phyloP scores from a whole-genome alignment of 2,329 filamentous ascomycete genomes.

The Lasiodiplodia sp. region DNA sequence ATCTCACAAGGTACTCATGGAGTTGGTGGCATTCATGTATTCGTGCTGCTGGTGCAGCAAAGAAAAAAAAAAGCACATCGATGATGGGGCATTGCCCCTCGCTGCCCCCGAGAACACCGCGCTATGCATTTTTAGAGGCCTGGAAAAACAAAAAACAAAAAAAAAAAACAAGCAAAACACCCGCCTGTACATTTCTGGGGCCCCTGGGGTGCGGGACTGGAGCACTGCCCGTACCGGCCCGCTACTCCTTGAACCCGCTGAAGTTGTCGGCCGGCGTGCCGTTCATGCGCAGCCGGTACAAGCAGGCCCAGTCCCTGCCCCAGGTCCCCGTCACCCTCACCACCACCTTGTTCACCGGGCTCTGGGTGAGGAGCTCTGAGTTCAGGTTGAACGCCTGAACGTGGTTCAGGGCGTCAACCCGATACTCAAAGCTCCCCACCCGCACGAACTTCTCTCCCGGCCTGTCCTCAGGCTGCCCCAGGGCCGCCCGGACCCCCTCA shows the following conservation, averaged over 20 bases:
- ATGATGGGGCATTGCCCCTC: not conserved
- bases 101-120: constrained; percentile 2
- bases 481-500: constrained; percentile 45
- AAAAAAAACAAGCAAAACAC: not conserved
- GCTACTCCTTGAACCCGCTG: constrained; percentile 7
- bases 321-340: constrained; percentile 53
- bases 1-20: not conserved
- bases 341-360: constrained; percentile 45
- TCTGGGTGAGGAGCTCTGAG: constrained; percentile 34
- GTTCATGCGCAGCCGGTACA: constrained; percentile 56
- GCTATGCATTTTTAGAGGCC: constrained; percentile 9
- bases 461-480: constrained; percentile 45
- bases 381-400: constrained; percentile 52
- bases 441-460: constrained; percentile 45
- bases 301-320: constrained; percentile 54
- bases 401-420: constrained; percentile 50
- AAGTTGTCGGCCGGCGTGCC: constrained; percentile 38
- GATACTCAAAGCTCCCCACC: constrained; percentile 51
- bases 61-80: not conserved
- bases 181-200: not conserved
- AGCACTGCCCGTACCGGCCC: constrained; percentile 14
- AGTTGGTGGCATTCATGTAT: not conserved
- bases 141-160: not conserved
- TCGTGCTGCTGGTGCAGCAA: constrained; percentile 2
- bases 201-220: not conserved